A percentile compares a stretch with the other conserved stretches of the same genome.
These are phyloP conservation scores for Aspergillus pseudoglaucus DNA, from an alignment of 2,329 filamentous ascomycete species.

Conservation along the genomic window DNA sequence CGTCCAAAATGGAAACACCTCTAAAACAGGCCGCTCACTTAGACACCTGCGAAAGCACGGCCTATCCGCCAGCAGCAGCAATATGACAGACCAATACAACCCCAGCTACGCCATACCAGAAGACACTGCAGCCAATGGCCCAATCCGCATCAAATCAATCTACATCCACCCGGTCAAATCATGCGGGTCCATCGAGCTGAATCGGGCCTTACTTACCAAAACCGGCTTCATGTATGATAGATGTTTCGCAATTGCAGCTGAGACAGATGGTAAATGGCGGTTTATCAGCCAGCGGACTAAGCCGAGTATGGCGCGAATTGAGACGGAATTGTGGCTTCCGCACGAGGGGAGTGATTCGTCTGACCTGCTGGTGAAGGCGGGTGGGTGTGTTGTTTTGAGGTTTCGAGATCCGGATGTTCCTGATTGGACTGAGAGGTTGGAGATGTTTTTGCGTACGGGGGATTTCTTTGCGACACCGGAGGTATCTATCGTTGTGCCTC, in stretches of 20 bases:
- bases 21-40: background rate
- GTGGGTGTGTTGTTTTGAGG: constrained; percentile 11
- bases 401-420: constrained; percentile 9
- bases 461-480: constrained; percentile 5
- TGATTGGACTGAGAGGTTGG: constrained; percentile 3
- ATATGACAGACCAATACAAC: constrained; percentile 8
- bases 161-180: constrained; percentile 18
- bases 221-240: constrained; percentile 16
- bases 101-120: constrained; percentile 1
- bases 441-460: constrained; percentile 9
- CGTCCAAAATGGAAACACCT: constrained; percentile 1
- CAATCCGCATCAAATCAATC: constrained; percentile 12
- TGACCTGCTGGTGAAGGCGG: constrained; percentile 10
- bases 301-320: constrained; percentile 15
- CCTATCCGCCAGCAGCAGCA: constrained; percentile 3
- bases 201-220: constrained; percentile 14
- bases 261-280: constrained; percentile 10
- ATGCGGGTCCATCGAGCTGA: constrained; percentile 13
- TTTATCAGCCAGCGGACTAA: constrained; percentile 21
- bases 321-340: constrained; percentile 14
- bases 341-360: constrained; percentile 3
- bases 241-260: constrained; percentile 15
- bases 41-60: constrained; percentile 1
- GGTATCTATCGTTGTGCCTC: constrained; percentile 8
- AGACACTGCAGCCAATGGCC: background rate